Evolutionary conservation across 257 asterid genomes (phyloP).

Genomic region (Linderniella brevidens): DNA sequence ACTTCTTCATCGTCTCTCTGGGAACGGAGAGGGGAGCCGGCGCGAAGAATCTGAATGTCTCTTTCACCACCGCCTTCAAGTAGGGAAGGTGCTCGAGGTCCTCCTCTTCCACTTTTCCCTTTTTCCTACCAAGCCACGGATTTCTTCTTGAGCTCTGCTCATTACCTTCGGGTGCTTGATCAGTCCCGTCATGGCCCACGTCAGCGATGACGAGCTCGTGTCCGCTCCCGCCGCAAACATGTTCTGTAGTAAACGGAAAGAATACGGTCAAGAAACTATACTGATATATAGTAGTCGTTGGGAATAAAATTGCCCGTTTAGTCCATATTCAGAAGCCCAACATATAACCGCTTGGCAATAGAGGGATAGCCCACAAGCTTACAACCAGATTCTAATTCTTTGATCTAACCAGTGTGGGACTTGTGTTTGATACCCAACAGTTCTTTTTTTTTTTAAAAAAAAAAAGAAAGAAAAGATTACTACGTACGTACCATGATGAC

Average conservation of each 20-base stretch:
- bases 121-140: slow-evolving; percentile 24
- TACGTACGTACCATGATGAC: slow-evolving; percentile 26
- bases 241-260: slow-evolving; percentile 20
- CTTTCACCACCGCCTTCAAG: slow-evolving; percentile 38
- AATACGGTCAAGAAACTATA: too few relatives aligned
- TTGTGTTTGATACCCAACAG: too few relatives aligned
- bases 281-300: too few relatives aligned
- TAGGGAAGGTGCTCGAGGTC: slow-evolving; percentile 28
- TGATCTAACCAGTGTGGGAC: too few relatives aligned
- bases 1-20: slow-evolving; percentile 30
- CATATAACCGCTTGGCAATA: too few relatives aligned
- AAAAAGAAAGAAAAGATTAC: too few relatives aligned
- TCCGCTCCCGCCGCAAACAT: slow-evolving; percentile 73
- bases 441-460: too few relatives aligned
- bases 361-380: too few relatives aligned
- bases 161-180: slow-evolving; percentile 24
- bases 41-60: slow-evolving; percentile 34
- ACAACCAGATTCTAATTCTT: too few relatives aligned
- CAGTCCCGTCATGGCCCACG: slow-evolving; percentile 57
- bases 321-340: too few relatives aligned
- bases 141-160: slow-evolving; percentile 29
- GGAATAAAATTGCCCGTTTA: too few relatives aligned
- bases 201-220: slow-evolving; percentile 32
- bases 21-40: slow-evolving; percentile 41
- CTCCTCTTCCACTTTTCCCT: slow-evolving; percentile 17